Evolutionary conservation across 495 filamentous ascomycete species (phyloP), one percentile per base, ranked within the genome.

Genomic region (Neurospora cerealis): DNA sequence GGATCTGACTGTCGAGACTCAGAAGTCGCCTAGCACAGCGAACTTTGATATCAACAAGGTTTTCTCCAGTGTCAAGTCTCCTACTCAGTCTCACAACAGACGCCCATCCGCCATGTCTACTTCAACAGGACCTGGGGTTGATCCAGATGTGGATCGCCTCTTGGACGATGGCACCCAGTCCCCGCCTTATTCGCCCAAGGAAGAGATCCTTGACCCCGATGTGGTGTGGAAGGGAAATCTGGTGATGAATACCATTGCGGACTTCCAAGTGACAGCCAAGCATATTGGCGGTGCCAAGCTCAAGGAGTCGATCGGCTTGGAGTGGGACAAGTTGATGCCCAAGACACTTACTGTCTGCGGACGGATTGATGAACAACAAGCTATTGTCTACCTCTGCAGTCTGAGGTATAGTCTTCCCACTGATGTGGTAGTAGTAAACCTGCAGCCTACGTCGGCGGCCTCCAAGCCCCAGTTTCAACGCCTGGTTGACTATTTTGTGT

Each of bases 121-220:
- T 5, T 83, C 80, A 75, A 80, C 82, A 75, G 83, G 86, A 73
- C 81, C 92, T 75, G 88, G 85, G 5, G 83, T 85, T 10, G 96
- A 99, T 80, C 88, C 93, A 19, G 96, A 99, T 74, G 94, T 99
- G 54, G 96, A 99, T 80, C 88, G 92, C 70, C 83, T 99, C 69
- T 87, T 99, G 5, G 94, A 97, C 74, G 94, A 94, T 66, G 87
- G 89, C n/a, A 89, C 88, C 36, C 91, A 95, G 24, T 95, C 93
- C 10, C 92, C 93, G 7, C 91, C 92, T 6, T 97, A 97, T 81
- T 96, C 93, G 3, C 95, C 95, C 0, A 83, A 75, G 32, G 32
- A 78, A 5, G 88, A 90, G 69, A 90, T 93, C 42, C 89, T 89
- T 73, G 82, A 88, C 13, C 87, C 89, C 36, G 93, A 95, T 40